These are phyloP conservation scores for Aspergillus niger DNA, from an alignment of 2,329 filamentous ascomycete species.

Conservation along the genomic window DNA sequence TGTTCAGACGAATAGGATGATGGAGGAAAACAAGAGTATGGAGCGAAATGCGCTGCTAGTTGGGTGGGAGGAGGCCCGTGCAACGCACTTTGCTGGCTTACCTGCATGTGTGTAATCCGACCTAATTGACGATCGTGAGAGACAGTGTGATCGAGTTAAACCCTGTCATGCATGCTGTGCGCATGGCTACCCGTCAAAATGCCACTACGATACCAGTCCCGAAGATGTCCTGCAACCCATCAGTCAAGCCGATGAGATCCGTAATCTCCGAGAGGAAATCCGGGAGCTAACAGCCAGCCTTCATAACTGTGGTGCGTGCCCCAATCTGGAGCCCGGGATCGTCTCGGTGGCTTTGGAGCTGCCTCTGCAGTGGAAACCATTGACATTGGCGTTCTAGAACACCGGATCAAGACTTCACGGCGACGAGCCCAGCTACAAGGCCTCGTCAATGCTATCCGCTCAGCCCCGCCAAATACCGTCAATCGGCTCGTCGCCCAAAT, in stretches of 20 bases:
- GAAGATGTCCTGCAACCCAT: conserved; percentile 39
- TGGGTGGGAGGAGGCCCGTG: background rate
- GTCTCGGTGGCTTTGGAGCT: background rate
- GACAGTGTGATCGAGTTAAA: conserved; percentile 42
- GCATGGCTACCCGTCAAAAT: conserved; percentile 43
- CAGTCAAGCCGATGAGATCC: conserved; percentile 41
- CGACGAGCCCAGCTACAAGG: conserved; percentile 35
- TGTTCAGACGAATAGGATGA: background rate
- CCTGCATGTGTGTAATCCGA: background rate
- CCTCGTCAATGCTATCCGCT: conserved; percentile 39
- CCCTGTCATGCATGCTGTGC: conserved; percentile 44
- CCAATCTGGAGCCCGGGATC: background rate
- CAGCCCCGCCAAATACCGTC: conserved; percentile 34
- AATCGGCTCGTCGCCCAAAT: conserved; percentile 36
- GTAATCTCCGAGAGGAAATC: conserved; percentile 38
- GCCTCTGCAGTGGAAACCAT: conserved; percentile 2
- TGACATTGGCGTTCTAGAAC: conserved; percentile 9
- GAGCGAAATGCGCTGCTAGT: background rate
- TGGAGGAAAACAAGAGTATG: background rate
- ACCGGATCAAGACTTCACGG: conserved; percentile 22
- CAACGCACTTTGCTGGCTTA: background rate
- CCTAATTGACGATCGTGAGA: conserved; percentile 11
- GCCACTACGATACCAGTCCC: conserved; percentile 36
- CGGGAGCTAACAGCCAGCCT: conserved; percentile 32
- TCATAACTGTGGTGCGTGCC: conserved; percentile 29